phyloP scores from a whole-genome alignment of 192 early-diverging fungal species.

The Linnemannia zychae region DNA sequence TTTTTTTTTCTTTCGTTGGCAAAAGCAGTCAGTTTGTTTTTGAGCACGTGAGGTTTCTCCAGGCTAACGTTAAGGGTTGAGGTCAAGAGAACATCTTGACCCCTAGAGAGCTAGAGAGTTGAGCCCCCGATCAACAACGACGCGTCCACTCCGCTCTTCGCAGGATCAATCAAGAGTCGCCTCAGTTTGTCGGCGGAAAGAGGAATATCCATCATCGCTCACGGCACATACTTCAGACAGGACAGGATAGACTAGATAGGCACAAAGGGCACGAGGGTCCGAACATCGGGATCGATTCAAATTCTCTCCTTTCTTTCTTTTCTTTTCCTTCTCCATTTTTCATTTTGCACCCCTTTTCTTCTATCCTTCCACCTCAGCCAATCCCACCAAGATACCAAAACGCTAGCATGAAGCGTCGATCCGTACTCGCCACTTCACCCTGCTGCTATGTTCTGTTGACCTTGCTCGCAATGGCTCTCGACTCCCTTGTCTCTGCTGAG shows the following conservation, averaged over 20 bases:
- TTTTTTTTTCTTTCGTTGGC: conserved; percentile 18
- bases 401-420: not conserved
- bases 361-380: not conserved
- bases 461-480: not conserved
- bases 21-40: not conserved
- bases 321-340: not conserved
- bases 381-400: not conserved
- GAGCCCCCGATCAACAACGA: not conserved
- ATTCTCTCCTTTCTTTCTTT: not conserved
- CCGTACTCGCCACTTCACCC: not conserved
- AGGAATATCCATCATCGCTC: not conserved
- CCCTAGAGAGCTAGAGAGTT: not conserved
- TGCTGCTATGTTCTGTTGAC: not conserved
- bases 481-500: not conserved
- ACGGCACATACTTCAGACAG: not conserved
- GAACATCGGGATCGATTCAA: not conserved
- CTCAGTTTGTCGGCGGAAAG: not conserved
- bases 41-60: not conserved
- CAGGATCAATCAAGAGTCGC: not conserved
- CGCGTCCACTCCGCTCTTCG: not conserved
- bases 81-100: not conserved
- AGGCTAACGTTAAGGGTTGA: not conserved
- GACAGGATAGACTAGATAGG: no score
- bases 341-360: not conserved
- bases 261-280: not conserved